These are phyloP conservation scores for Taiozyma sp. DNA, from an alignment of 1,139 yeast species.

Conservation along the genomic window DNA sequence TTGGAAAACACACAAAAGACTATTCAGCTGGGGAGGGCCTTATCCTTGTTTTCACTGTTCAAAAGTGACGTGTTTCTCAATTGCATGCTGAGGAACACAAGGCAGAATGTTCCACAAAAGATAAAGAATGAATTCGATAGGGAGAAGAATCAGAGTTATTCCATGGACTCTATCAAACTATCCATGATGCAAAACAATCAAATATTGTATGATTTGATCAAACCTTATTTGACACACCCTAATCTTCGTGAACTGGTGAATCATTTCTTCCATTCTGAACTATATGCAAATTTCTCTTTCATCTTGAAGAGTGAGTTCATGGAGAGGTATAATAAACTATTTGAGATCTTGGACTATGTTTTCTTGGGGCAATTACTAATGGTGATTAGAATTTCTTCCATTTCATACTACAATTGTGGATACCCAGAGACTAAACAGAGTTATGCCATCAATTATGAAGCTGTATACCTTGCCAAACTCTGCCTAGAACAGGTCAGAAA, in stretches of 20 bases:
- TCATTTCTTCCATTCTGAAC: constrained; percentile 6
- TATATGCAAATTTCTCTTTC: constrained; percentile 1
- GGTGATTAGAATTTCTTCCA: constrained; percentile 5
- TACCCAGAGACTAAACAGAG: background rate
- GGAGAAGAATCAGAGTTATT: constrained; percentile 2
- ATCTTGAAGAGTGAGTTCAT: constrained; percentile 2
- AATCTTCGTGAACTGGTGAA: background rate
- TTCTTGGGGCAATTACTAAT: constrained; percentile 6
- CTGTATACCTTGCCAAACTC: constrained; percentile 1
- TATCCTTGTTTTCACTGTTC: constrained; percentile 4
- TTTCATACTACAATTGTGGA: constrained; percentile 6
- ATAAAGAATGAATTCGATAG: constrained; percentile 4
- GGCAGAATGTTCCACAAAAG: constrained; percentile 1
- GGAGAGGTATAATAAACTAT: background rate
- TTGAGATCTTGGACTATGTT: constrained; percentile 1
- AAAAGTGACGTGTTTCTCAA: constrained; percentile 2
- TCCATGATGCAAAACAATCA: background rate
- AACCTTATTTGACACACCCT: background rate
- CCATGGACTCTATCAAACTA: background rate
- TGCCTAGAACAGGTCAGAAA: constrained; percentile 4
- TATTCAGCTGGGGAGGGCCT: background rate
- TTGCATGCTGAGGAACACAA: constrained; percentile 1
- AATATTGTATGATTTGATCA: constrained; percentile 1
- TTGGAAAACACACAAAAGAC: background rate
- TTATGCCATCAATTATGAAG: background rate